These are phyloP conservation scores for Ustilaginoidea virens DNA, from an alignment of 2,329 filamentous ascomycete genomes.

Conservation along the genomic window DNA sequence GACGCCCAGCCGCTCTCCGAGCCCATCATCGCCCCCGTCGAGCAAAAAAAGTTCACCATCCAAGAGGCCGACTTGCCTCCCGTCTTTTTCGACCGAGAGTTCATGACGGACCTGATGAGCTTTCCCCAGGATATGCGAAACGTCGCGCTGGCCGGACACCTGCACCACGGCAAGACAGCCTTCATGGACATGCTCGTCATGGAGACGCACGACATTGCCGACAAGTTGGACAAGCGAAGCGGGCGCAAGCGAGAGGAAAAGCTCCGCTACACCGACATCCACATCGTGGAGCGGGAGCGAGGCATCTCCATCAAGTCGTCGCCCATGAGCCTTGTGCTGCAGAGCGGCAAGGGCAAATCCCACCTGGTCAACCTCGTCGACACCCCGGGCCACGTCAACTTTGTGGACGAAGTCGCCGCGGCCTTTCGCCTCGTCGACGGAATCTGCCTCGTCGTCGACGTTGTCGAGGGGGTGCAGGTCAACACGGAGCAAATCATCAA, in stretches of 20 bases:
- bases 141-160: slow-evolving; percentile 76
- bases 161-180: slow-evolving; percentile 95
- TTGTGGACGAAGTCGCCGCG: slow-evolving; percentile 90
- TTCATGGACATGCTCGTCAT: slow-evolving; percentile 97
- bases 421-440: slow-evolving; percentile 80
- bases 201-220: slow-evolving; percentile 80
- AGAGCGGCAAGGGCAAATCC: slow-evolving; percentile 81
- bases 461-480: slow-evolving; percentile 96
- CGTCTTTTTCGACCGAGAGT: slow-evolving; percentile 74
- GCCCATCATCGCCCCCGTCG: slow-evolving; percentile 84
- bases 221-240: slow-evolving; percentile 63
- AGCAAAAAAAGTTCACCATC: slow-evolving; percentile 91
- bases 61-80: slow-evolving; percentile 82
- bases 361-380: slow-evolving; percentile 91
- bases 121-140: slow-evolving; percentile 92
- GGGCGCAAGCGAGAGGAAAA: slow-evolving; percentile 78
- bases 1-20: slow-evolving; percentile 86
- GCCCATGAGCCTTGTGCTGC: slow-evolving; percentile 86
- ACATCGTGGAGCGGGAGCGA: slow-evolving; percentile 74
- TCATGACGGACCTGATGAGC: slow-evolving; percentile 93
- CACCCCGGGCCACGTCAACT: slow-evolving; percentile 95
- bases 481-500: slow-evolving; percentile 97
- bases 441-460: slow-evolving; percentile 84
- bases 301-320: slow-evolving; percentile 85
- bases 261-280: slow-evolving; percentile 85